phyloP scores from a whole-genome alignment of 2,329 filamentous ascomycete genomes.

The Paraconiothyrium brasiliense region DNA sequence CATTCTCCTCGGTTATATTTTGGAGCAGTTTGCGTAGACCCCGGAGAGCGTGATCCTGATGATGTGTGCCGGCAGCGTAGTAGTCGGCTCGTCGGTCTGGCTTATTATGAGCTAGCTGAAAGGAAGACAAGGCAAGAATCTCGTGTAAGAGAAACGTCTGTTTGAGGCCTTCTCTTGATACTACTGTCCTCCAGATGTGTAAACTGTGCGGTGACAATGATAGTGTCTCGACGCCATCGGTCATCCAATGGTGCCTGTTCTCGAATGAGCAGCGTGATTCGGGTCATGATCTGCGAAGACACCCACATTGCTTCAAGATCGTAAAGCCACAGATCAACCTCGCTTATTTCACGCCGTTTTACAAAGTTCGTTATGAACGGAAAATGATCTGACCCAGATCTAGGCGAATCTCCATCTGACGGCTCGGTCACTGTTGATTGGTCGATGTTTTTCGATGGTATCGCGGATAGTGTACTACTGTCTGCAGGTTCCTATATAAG shows the following conservation, averaged over 20 bases:
- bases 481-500: slow-evolving; percentile 24
- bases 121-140: slow-evolving; percentile 52
- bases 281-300: neutral
- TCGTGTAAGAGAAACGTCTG: slow-evolving; percentile 54
- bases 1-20: slow-evolving; percentile 41
- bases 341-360: slow-evolving; percentile 29
- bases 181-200: slow-evolving; percentile 45
- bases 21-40: slow-evolving; percentile 40
- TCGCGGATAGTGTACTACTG: slow-evolving; percentile 27
- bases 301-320: slow-evolving; percentile 48
- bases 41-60: slow-evolving; percentile 49
- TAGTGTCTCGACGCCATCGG: slow-evolving; percentile 35
- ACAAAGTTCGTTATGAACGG: slow-evolving; percentile 45
- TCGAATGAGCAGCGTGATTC: slow-evolving; percentile 13
- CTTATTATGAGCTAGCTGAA: slow-evolving; percentile 48
- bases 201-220: slow-evolving; percentile 37
- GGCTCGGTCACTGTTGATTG: slow-evolving; percentile 16
- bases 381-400: slow-evolving; percentile 40
- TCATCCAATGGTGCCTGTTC: slow-evolving; percentile 46
- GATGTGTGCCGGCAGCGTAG: slow-evolving; percentile 47
- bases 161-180: slow-evolving; percentile 46
- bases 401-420: slow-evolving; percentile 37
- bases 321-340: slow-evolving; percentile 41
- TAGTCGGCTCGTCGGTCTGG: slow-evolving; percentile 37
- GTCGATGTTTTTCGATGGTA: slow-evolving; percentile 24